Conservation (phyloP, 2,329 filamentous ascomycete species). For the Alternaria angustiovoidea region DNA sequence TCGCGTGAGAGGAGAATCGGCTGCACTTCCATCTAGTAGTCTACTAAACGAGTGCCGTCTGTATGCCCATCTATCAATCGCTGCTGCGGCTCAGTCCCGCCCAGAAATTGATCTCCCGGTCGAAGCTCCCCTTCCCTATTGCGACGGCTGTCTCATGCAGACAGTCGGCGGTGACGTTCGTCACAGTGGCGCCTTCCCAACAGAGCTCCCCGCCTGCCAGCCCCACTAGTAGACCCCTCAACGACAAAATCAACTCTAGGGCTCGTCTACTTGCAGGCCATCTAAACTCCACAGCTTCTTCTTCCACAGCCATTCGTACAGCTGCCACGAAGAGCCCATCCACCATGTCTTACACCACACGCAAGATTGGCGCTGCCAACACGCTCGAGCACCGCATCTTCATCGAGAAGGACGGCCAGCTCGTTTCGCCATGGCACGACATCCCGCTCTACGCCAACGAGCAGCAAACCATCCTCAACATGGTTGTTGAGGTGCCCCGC, state of each 20-base stretch:
- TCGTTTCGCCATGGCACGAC: slow-evolving; percentile 96
- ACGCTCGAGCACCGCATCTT: slow-evolving; percentile 97
- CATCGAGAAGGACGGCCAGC: slow-evolving; percentile 96
- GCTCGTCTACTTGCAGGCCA: slow-evolving; percentile 52
- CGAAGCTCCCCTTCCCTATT: slow-evolving; percentile 30
- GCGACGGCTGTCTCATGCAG: slow-evolving; percentile 44
- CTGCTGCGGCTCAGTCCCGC: slow-evolving; percentile 36
- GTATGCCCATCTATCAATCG: slow-evolving; percentile 34
- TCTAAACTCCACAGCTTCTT: slow-evolving; percentile 43
- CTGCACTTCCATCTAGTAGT: slow-evolving; percentile 27
- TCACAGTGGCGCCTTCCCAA: slow-evolving; percentile 51
- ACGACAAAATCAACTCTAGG: slow-evolving; percentile 52
- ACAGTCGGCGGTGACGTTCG: slow-evolving; percentile 47
- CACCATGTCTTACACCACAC: slow-evolving; percentile 74
- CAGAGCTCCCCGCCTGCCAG: slow-evolving; percentile 41
- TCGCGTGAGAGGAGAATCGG: slow-evolving; percentile 22
- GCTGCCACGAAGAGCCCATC: slow-evolving; percentile 23
- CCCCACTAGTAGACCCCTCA: slow-evolving; percentile 49
- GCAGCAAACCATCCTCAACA: slow-evolving; percentile 96
- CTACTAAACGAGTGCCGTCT: slow-evolving; percentile 23
- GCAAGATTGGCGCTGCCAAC: slow-evolving; percentile 89
- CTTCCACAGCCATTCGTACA: slow-evolving; percentile 24
- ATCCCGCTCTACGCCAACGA: slow-evolving; percentile 97
- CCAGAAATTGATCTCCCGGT: slow-evolving; percentile 25
- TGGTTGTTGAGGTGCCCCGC: slow-evolving; percentile 98